Percentiles rank a stretch among this genome's conserved stretches.
Conservation (phyloP, 1,139 yeast species). For the Suhomyces anneliseae region DNA sequence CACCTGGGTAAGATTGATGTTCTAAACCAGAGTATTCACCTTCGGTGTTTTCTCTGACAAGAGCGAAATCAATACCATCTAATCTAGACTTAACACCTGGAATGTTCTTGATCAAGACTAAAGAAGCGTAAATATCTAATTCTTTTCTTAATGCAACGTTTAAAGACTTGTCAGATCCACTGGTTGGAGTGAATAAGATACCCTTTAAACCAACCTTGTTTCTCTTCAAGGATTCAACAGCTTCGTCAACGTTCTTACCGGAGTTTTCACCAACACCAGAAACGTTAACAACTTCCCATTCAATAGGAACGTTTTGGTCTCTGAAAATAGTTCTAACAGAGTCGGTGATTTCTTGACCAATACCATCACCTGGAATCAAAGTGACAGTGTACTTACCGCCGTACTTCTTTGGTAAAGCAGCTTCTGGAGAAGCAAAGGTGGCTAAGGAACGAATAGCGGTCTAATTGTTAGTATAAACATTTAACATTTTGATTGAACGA, state of each 20-base stretch:
- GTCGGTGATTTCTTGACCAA: slow-evolving; percentile 94
- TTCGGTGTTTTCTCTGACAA: slow-evolving; percentile 95
- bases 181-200: slow-evolving; percentile 87
- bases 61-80: slow-evolving; percentile 84
- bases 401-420: slow-evolving; percentile 82
- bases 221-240: slow-evolving; percentile 89
- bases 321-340: slow-evolving; percentile 89
- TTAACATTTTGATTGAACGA: background rate
- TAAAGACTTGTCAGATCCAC: slow-evolving; percentile 59
- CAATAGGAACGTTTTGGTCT: slow-evolving; percentile 84
- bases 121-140: slow-evolving; percentile 91
- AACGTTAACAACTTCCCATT: slow-evolving; percentile 90
- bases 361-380: slow-evolving; percentile 95
- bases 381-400: slow-evolving; percentile 94
- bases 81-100: slow-evolving; percentile 93
- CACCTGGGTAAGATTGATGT: slow-evolving; percentile 97
- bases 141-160: slow-evolving; percentile 97
- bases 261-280: slow-evolving; percentile 73
- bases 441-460: slow-evolving; percentile 46
- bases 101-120: slow-evolving; percentile 88
- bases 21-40: slow-evolving; percentile 99
- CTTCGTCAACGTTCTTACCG: slow-evolving; percentile 69
- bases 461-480: slow-evolving; percentile 17
- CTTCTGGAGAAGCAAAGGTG: slow-evolving; percentile 55
- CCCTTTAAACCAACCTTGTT: slow-evolving; percentile 98